A percentile compares a stretch with the other conserved stretches of the same genome.
phyloP scores from a whole-genome alignment of 495 filamentous ascomycete species.

The Penicillium tannophilum region DNA sequence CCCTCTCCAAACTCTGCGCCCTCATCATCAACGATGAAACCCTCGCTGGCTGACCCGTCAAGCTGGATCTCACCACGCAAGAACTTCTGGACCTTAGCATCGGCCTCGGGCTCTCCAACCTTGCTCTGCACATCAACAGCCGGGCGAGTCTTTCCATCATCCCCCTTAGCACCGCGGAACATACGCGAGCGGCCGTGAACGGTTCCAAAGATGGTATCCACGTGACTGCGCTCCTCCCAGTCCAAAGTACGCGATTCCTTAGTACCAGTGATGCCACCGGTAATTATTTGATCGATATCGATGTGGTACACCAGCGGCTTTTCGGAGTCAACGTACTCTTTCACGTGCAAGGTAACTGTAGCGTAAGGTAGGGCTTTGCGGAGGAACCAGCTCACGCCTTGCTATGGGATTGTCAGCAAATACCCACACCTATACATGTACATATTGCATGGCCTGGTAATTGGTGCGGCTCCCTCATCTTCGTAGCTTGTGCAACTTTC shows the following conservation, averaged over 20 bases:
- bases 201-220: constrained; percentile 79
- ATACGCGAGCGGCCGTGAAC: constrained; percentile 65
- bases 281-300: constrained; percentile 77
- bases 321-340: constrained; percentile 58
- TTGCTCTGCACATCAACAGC: constrained; percentile 36
- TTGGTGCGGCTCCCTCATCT: neutral
- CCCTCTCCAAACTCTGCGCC: constrained; percentile 41
- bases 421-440: neutral
- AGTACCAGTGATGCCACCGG: constrained; percentile 74
- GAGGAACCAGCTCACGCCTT: constrained; percentile 80
- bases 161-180: constrained; percentile 39
- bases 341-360: constrained; percentile 69
- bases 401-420: constrained; percentile 39
- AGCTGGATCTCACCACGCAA: constrained; percentile 41
- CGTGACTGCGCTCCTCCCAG: constrained; percentile 67
- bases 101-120: constrained; percentile 36
- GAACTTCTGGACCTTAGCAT: constrained; percentile 50
- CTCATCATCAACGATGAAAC: constrained; percentile 41
- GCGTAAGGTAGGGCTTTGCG: constrained; percentile 76
- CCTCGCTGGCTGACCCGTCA: constrained; percentile 40
- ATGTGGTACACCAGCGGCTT: constrained; percentile 61
- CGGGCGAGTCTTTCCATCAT: constrained; percentile 40
- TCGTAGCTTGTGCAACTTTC: neutral
- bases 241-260: constrained; percentile 73
- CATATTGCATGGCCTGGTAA: neutral